Evolutionary conservation across 179 eudicot genomes (phyloP).

Genomic region (Drosera spatulata): DNA sequence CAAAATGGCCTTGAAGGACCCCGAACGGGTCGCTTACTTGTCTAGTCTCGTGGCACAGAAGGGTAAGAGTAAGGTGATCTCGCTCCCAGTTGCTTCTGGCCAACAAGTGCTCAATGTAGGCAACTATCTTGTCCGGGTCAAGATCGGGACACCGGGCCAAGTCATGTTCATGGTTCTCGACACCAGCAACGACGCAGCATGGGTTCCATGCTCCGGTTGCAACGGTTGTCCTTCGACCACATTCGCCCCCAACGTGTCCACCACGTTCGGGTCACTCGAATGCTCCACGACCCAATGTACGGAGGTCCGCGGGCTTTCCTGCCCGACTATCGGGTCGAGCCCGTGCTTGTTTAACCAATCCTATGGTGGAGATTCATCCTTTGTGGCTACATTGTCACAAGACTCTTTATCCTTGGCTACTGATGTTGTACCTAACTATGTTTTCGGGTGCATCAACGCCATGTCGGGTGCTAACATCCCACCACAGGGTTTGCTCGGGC

Average conservation of each 20-base stretch:
- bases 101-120: constrained; percentile 61
- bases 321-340: constrained; percentile 35
- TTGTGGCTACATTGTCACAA: constrained; percentile 51
- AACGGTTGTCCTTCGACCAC: constrained; percentile 47
- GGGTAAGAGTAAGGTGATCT: constrained; percentile 17
- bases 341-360: constrained; percentile 64
- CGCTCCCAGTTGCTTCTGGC: constrained; percentile 73
- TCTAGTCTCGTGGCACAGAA: constrained; percentile 41
- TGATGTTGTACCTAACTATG: constrained; percentile 40
- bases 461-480: constrained; percentile 58
- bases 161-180: constrained; percentile 86
- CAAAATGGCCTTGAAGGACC: constrained; percentile 77
- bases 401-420: constrained; percentile 43
- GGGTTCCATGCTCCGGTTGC: constrained; percentile 80
- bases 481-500: constrained; percentile 83
- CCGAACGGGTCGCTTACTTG: constrained; percentile 43
- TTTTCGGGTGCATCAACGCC: constrained; percentile 61
- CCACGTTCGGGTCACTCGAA: constrained; percentile 41
- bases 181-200: constrained; percentile 57
- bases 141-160: constrained; percentile 74
- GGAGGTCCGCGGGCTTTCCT: constrained; percentile 42
- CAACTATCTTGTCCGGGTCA: constrained; percentile 63
- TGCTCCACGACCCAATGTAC: constrained; percentile 59
- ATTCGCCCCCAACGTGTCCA: constrained; percentile 43
- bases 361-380: constrained; percentile 75